Conservation (phyloP, 2,329 filamentous ascomycete genomes). For the Coniochaeta sp. region DNA sequence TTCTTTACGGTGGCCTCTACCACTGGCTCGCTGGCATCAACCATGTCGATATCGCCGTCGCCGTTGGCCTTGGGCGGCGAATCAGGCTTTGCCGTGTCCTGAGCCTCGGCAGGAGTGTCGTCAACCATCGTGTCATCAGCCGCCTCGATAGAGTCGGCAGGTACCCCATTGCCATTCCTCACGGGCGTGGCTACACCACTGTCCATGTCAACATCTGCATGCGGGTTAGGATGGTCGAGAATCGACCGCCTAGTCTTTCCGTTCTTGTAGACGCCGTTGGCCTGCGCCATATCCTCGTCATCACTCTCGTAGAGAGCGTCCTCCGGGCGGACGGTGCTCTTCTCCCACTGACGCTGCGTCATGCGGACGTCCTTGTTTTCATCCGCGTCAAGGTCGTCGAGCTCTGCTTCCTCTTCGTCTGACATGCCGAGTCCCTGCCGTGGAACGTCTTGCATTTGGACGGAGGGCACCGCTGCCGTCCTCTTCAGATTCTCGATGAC, state of each 20-base stretch:
- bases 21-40: slow-evolving; percentile 24
- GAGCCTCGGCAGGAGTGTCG: slow-evolving; percentile 14
- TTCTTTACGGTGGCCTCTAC: slow-evolving; percentile 28
- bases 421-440: slow-evolving; percentile 55
- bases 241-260: slow-evolving; percentile 41
- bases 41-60: slow-evolving; percentile 47
- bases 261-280: slow-evolving; percentile 60
- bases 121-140: slow-evolving; percentile 5
- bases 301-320: slow-evolving; percentile 85
- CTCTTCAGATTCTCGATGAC: slow-evolving; percentile 83
- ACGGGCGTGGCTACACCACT: slow-evolving; percentile 13
- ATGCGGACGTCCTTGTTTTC: slow-evolving; percentile 76
- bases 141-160: slow-evolving; percentile 5
- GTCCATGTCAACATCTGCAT: slow-evolving; percentile 17
- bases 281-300: slow-evolving; percentile 71
- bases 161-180: not conserved
- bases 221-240: slow-evolving; percentile 40
- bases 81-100: slow-evolving; percentile 19
- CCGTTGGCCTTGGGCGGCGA: slow-evolving; percentile 26
- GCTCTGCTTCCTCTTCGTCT: slow-evolving; percentile 58
- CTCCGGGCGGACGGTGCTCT: slow-evolving; percentile 59
- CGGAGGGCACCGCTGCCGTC: slow-evolving; percentile 78
- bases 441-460: slow-evolving; percentile 78
- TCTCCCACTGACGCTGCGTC: slow-evolving; percentile 77
- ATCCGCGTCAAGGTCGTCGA: slow-evolving; percentile 71